Evolutionary conservation across 805 yeast genomes (phyloP).

Genomic region (Maudiozyma turicensis): DNA sequence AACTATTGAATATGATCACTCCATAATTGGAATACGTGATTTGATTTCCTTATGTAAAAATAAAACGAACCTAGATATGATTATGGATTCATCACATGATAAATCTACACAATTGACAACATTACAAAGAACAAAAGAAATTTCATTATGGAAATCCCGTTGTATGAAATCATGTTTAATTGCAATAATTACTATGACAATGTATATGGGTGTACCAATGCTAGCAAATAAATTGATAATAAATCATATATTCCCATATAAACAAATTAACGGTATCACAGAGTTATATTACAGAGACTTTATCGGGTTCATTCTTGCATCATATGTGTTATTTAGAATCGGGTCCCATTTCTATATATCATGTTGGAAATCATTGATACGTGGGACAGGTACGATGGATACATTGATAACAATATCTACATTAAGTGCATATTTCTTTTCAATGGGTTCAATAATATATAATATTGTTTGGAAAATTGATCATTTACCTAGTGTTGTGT

Average conservation of each 20-base stretch:
- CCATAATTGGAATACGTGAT: slow-evolving; percentile 50
- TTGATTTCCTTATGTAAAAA: slow-evolving; percentile 45
- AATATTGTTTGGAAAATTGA: slow-evolving; percentile 30
- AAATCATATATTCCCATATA: slow-evolving; percentile 29
- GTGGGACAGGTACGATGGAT: slow-evolving; percentile 83
- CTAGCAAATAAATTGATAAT: slow-evolving; percentile 19
- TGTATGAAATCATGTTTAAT: slow-evolving; percentile 42
- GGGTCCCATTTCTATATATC: slow-evolving; percentile 61
- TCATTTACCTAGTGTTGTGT: slow-evolving; percentile 57
- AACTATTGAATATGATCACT: slow-evolving; percentile 40
- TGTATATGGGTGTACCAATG: slow-evolving; percentile 41
- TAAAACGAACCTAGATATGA: slow-evolving; percentile 42
- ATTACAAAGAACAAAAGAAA: slow-evolving; percentile 61
- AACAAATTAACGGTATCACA: slow-evolving; percentile 8
- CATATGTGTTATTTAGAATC: slow-evolving; percentile 50
- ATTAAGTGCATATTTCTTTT: slow-evolving; percentile 64
- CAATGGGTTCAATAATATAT: slow-evolving; percentile 50
- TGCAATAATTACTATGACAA: slow-evolving; percentile 53
- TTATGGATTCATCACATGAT: slow-evolving; percentile 38
- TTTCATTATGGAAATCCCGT: slow-evolving; percentile 55
- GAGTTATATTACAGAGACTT: slow-evolving; percentile 31
- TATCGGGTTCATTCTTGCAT: slow-evolving; percentile 57
- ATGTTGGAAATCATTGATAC: slow-evolving; percentile 53
- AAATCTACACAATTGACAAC: slow-evolving; percentile 59
- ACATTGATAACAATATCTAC: slow-evolving; percentile 80